Evolutionary conservation across 1,284 basidiomycete genomes (phyloP), one percentile per base, ranked within the genome.

Genomic region (Fereydounia khargensis): DNA sequence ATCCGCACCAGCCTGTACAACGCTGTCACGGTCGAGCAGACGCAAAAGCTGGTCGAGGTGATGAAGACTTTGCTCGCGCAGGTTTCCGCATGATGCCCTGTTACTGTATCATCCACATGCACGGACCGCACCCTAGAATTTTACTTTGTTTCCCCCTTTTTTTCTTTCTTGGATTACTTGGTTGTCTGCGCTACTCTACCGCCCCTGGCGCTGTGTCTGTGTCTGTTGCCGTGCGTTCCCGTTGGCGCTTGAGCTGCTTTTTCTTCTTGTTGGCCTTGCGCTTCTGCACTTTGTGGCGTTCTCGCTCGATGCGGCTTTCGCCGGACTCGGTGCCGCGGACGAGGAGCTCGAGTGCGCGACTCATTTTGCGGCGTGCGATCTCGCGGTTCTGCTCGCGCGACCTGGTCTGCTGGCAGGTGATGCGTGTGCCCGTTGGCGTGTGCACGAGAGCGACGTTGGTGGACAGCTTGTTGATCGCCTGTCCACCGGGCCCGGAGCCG

Each of bases 1-100:
- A 86, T 95, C 46, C 86, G 95, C 14, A 84, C 88, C 4, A 95
- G 91, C 16, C 79, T 98, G 6, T 99, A 99, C 80, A 99, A 99
- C 60, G 92, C 94, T 8, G 82, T 97, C 53, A 87, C 87, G 1
- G 85, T 91, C 58, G 85, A 89, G 49, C 84, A 90, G 56, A 80
- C 82, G 3, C 54, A 79, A 50, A 73, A 67, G 14, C 65, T 82
- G 20, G 79, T 78, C 36, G 74, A 76, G 8, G 81, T 81, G 57
- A 81, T 83, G 74, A 61, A 75, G 27, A 62, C 70, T 9, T 81
- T 81, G 20, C 35, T 44, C 32, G 28, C 42, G 24, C 41, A 62
- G 27, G 39, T 57, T 52, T 55, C n/a, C n/a, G n/a, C n/a, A n/a
- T n/a, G n/a, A n/a, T n/a, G n/a, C n/a, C n/a, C n/a, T n/a, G n/a